A percentile compares a stretch with the other conserved stretches of the same genome.
phyloP scores from a whole-genome alignment of 768 basidiomycete species.

The Psilocybe azurescens region DNA sequence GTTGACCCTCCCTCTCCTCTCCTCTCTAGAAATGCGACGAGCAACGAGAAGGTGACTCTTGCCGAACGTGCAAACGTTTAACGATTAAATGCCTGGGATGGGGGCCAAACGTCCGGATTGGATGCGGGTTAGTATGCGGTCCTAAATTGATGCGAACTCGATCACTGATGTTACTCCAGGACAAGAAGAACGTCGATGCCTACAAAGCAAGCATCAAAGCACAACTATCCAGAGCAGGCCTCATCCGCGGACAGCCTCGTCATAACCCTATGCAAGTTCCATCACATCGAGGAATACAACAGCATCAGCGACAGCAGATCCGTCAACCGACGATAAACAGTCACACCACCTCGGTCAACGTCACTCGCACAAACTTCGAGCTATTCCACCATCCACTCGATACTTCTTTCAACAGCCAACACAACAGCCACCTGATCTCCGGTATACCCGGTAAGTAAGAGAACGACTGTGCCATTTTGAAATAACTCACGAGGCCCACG shows the following conservation, averaged over 20 bases:
- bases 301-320: slow-evolving; percentile 22
- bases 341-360: slow-evolving; percentile 14
- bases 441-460: slow-evolving; percentile 49
- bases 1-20: slow-evolving; percentile 9
- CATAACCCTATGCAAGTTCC: slow-evolving; percentile 52
- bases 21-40: slow-evolving; percentile 83
- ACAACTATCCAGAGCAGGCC: slow-evolving; percentile 75
- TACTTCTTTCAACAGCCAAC: slow-evolving; percentile 16
- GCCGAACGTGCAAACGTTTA: slow-evolving; percentile 80
- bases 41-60: slow-evolving; percentile 79
- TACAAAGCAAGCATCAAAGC: slow-evolving; percentile 88
- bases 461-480: not conserved
- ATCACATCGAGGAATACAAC: slow-evolving; percentile 20
- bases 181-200: slow-evolving; percentile 80
- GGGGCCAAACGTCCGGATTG: slow-evolving; percentile 85
- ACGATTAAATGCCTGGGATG: slow-evolving; percentile 86
- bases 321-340: slow-evolving; percentile 9
- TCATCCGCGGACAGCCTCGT: slow-evolving; percentile 84
- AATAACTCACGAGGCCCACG: slow-evolving; percentile 20
- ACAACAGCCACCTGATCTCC: slow-evolving; percentile 37
- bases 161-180: slow-evolving; percentile 48
- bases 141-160: slow-evolving; percentile 5
- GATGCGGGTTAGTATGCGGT: slow-evolving; percentile 67
- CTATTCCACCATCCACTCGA: slow-evolving; percentile 28
- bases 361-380: slow-evolving; percentile 27